Evolutionary conservation across 306 rosid species (phyloP).

Genomic region (Cicer yamashitae): DNA sequence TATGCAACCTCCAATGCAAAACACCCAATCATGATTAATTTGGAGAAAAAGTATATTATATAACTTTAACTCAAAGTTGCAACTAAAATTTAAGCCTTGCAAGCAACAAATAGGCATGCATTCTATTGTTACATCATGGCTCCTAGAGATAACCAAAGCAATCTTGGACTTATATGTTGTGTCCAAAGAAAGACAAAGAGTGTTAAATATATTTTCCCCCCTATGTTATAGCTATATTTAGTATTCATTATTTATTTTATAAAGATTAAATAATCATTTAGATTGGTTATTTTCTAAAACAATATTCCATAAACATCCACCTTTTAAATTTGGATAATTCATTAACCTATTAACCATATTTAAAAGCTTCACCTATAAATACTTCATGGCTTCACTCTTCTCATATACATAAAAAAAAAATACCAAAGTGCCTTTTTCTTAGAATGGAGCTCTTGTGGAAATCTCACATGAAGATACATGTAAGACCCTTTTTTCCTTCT

Average conservation of each 20-base stretch:
- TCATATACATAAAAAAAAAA: conserved; percentile 40
- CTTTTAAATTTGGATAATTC: conserved; percentile 37
- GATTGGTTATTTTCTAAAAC: conserved; percentile 17
- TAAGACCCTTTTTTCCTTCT: conserved; percentile 36
- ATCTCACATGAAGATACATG: conserved; percentile 42
- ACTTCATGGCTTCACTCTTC: conserved; percentile 34
- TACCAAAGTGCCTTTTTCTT: conserved; percentile 41
- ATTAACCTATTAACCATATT: conserved; percentile 12
- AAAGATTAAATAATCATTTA: conserved; percentile 14
- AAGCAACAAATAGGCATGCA: conserved; percentile 31
- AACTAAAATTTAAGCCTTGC: conserved; percentile 46
- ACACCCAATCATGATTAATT: conserved; percentile 40
- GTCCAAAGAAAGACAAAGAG: conserved; percentile 1
- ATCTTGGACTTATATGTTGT: conserved; percentile 4
- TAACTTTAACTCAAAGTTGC: conserved; percentile 25
- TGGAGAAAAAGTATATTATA: conserved; percentile 28
- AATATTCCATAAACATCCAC: background rate
- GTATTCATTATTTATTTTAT: conserved; percentile 21
- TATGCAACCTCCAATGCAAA: background rate
- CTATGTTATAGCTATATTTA: conserved; percentile 19
- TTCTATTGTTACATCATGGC: conserved; percentile 34
- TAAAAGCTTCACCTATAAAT: conserved; percentile 46
- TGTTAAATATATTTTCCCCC: conserved; percentile 5
- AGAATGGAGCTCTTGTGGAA: conserved; percentile 49
- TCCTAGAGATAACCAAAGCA: conserved; percentile 36